Evolutionary conservation across 805 yeast genomes (phyloP), one percentile per base, ranked within the genome.

Genomic region (Jamesozyma piceae): DNA sequence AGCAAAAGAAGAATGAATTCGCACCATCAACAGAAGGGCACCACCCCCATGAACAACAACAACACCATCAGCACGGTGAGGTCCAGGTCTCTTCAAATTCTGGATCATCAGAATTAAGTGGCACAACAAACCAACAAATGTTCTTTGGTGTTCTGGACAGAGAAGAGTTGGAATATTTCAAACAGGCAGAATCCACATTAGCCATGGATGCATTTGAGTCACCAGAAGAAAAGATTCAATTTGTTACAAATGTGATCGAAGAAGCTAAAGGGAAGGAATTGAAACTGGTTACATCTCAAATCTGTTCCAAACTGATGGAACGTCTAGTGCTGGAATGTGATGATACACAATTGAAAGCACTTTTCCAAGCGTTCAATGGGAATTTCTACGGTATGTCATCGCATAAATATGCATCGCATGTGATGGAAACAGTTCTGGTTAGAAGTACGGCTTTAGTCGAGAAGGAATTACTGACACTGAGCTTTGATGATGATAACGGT

Each of bases 341-440:
- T 22, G 80, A 78, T 47, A 67, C 63, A 11, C 94, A 87, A 59
- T 62, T 87, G 45, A 78, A 79, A 52, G 67, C 69, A 27, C 57
- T 89, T 0, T 83, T 81, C 61, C 72, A 71, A 45, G 75, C 80
- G 1, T 83, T 88, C 55, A 69, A 69, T 34, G 86, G 83, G n/a
- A 82, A 82, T 49, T 82, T 85, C 51, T 76, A 73, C n/a, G 76
- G 80, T 18, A 69, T 89, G 49, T 75, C 92, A 3, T 78, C 78
- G 51, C 97, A 92, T 55, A 88, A 89, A 59, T 90, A 87, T 58
- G 79, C 96, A 1, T 89, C 97, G 1, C 98, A 92, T 62, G 95
- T 94, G 47, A 68, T 88, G 42, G 97, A 90, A 61, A 85, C 97
- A 0, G 68, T 88, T 30, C 62, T 90, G 24, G 83, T 82, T 26